These are phyloP conservation scores for Omphalea diandra DNA, from an alignment of 441 rosid genomes.

Conservation along the genomic window DNA sequence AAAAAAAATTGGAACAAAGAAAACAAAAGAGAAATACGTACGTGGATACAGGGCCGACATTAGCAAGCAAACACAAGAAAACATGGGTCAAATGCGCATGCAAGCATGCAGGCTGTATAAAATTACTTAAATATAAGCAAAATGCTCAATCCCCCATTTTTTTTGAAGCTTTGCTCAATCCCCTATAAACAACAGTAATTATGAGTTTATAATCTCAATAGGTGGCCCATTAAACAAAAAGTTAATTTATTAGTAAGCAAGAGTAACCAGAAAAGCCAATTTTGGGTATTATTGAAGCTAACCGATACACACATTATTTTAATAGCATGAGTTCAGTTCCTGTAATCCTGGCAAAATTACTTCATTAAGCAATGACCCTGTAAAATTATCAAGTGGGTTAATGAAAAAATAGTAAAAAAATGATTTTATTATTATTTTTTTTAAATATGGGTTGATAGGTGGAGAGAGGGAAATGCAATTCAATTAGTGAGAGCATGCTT, in stretches of 20 bases:
- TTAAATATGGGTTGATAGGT: conserved; percentile 25
- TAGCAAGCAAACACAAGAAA: conserved; percentile 31
- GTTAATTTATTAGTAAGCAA: background rate
- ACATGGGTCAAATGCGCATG: conserved; percentile 62
- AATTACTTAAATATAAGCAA: conserved; percentile 28
- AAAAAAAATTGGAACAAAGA: background rate
- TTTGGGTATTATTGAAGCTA: conserved; percentile 36
- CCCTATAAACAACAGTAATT: conserved; percentile 36
- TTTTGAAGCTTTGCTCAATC: too few relatives aligned
- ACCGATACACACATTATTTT: conserved; percentile 15
- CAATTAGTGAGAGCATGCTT: conserved; percentile 15
- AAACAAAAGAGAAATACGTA: background rate
- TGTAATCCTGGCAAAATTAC: conserved; percentile 36
- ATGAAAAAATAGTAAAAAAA: conserved; percentile 15
- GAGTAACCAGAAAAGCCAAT: conserved; percentile 31
- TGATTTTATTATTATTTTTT: too few relatives aligned
- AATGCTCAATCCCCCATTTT: conserved; percentile 28
- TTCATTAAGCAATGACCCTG: background rate
- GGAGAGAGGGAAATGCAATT: conserved; percentile 23
- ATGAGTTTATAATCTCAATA: conserved; percentile 57
- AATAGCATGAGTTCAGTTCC: conserved; percentile 33
- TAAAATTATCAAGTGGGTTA: conserved; percentile 23
- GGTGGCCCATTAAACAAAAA: conserved; percentile 24
- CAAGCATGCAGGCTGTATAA: conserved; percentile 45
- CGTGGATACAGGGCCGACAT: background rate